Percentiles rank a stretch among this genome's conserved stretches.
Conservation (phyloP, 2,329 filamentous ascomycete genomes). For the Verticillium klebahnii region DNA sequence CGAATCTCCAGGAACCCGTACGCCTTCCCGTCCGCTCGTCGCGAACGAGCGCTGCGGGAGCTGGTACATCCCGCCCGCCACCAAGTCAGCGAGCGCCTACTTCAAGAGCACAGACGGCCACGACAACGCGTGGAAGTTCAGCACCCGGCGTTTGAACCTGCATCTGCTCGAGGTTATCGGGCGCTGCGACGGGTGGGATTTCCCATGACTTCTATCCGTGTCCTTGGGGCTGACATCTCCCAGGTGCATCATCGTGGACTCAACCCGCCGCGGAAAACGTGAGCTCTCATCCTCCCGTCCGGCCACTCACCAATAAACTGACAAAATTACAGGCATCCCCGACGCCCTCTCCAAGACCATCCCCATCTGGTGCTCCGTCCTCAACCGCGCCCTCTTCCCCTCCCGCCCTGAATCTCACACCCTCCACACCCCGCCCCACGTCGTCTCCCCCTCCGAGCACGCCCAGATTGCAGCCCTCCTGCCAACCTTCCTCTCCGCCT, state of each 20-base stretch:
- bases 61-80: constrained; percentile 75
- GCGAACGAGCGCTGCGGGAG: constrained; percentile 94
- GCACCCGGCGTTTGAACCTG: constrained; percentile 76
- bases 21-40: constrained; percentile 60
- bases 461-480: constrained; percentile 67
- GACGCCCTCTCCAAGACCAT: constrained; percentile 92
- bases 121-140: constrained; percentile 86
- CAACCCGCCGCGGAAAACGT: constrained; percentile 85
- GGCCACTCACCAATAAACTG: constrained; percentile 1
- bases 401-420: constrained; percentile 35
- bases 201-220: too few species aligned
- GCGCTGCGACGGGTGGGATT: constrained; percentile 58
- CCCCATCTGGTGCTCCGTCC: constrained; percentile 86
- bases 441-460: constrained; percentile 71
- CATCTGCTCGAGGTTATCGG: constrained; percentile 69
- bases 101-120: constrained; percentile 99
- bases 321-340: constrained; percentile 62
- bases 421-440: constrained; percentile 67
- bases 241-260: constrained; percentile 83
- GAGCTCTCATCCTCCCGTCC: constrained; percentile 21
- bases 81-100: constrained; percentile 73
- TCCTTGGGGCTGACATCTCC: neutral
- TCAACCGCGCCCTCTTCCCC: constrained; percentile 77
- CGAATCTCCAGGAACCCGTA: neutral
- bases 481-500: constrained; percentile 47